Conservation (phyloP, 306 rosid species). For the Ceratonia siliqua region DNA sequence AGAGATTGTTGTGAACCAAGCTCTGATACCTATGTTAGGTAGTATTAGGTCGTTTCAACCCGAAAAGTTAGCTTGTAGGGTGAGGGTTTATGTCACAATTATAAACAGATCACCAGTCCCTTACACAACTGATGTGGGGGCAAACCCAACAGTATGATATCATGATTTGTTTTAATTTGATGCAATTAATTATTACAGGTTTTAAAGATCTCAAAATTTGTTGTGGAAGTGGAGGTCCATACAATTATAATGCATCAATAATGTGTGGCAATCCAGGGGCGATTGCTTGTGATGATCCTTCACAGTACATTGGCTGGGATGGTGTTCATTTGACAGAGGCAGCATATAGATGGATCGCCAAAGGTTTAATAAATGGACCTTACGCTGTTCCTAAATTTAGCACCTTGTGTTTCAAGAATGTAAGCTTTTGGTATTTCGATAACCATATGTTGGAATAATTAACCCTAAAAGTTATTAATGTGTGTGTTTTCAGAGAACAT, state of each 20-base stretch:
- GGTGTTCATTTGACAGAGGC: slow-evolving; percentile 69
- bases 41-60: too few relatives aligned
- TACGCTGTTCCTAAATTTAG: slow-evolving; percentile 28
- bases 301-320: slow-evolving; percentile 52
- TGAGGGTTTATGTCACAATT: too few relatives aligned
- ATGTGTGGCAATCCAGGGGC: slow-evolving; percentile 14
- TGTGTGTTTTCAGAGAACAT: too few relatives aligned
- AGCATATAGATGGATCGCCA: slow-evolving; percentile 50
- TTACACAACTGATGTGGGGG: too few relatives aligned
- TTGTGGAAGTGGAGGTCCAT: slow-evolving; percentile 41
- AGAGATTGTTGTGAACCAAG: too few relatives aligned
- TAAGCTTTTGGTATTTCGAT: not conserved
- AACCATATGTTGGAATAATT: not conserved
- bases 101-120: too few relatives aligned
- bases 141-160: not conserved
- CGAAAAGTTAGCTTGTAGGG: too few relatives aligned
- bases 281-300: slow-evolving; percentile 49
- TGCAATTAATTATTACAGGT: slow-evolving; percentile 31
- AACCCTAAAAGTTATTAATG: too few relatives aligned
- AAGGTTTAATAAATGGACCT: slow-evolving; percentile 32
- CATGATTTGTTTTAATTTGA: not conserved
- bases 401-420: not conserved
- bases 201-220: slow-evolving; percentile 32
- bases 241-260: slow-evolving; percentile 29
- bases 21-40: too few relatives aligned